Percentiles rank a stretch among this genome's conserved stretches.
These are phyloP conservation scores for Chrysanthemum makinoi DNA, from an alignment of 129 eudicot genomes.

Conservation along the genomic window DNA sequence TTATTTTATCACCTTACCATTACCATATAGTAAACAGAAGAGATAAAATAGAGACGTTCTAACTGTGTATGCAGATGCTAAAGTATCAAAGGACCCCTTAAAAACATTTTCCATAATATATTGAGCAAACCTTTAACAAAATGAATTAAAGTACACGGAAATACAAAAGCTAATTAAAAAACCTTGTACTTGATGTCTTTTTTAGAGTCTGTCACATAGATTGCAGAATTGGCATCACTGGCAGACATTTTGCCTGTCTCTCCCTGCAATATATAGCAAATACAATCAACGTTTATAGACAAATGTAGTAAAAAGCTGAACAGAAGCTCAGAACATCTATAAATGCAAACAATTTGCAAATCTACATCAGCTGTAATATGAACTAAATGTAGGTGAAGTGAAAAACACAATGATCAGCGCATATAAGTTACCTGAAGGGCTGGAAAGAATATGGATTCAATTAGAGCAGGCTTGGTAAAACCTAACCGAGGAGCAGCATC, in stretches of 20 bases:
- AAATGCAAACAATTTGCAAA: slow-evolving; percentile 19
- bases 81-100: not conserved
- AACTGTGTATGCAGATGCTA: not conserved
- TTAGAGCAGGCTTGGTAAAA: slow-evolving; percentile 86
- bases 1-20: slow-evolving; percentile 5
- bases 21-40: not conserved
- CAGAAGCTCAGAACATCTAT: not conserved
- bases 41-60: not conserved
- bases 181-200: slow-evolving; percentile 85
- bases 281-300: not conserved
- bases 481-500: slow-evolving; percentile 99
- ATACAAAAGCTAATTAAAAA: slow-evolving; percentile 31
- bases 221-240: slow-evolving; percentile 91
- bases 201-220: slow-evolving; percentile 82
- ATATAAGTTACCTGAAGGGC: slow-evolving; percentile 76
- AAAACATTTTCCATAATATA: not conserved
- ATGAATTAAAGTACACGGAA: not conserved
- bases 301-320: not conserved
- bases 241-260: slow-evolving; percentile 93
- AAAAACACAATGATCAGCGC: too few species aligned
- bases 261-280: slow-evolving; percentile 49
- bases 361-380: not conserved
- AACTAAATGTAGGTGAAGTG: not conserved
- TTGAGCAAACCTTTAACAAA: not conserved
- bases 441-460: slow-evolving; percentile 87